These are phyloP conservation scores for Emericellopsis atlantica DNA, from an alignment of 2,329 filamentous ascomycete species.

Conservation along the genomic window DNA sequence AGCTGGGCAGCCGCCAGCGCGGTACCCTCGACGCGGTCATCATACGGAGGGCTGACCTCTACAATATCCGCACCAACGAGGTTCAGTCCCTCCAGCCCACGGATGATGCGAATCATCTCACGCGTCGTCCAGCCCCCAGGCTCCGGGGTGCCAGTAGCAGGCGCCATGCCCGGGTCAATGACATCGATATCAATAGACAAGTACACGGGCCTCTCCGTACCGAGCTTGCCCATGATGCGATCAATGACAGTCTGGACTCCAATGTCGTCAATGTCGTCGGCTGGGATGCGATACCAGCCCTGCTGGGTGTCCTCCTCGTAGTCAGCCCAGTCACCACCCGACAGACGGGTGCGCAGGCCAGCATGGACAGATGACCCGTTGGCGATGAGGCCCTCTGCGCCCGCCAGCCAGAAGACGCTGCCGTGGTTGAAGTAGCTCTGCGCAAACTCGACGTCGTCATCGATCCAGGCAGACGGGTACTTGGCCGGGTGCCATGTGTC, in stretches of 20 bases:
- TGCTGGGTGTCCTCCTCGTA: conserved; percentile 63
- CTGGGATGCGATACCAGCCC: conserved; percentile 65
- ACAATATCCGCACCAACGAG: conserved; percentile 60
- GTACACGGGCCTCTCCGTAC: conserved; percentile 63
- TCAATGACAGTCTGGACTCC: conserved; percentile 61
- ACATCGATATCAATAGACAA: conserved; percentile 78
- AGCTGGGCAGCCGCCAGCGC: conserved; percentile 75
- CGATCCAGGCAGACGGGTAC: conserved; percentile 63
- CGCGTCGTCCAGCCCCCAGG: conserved; percentile 66
- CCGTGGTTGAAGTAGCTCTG: conserved; percentile 60
- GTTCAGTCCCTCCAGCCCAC: conserved; percentile 57
- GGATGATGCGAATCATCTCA: conserved; percentile 58
- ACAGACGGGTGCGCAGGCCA: conserved; percentile 63
- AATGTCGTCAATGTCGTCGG: conserved; percentile 71
- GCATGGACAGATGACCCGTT: conserved; percentile 66
- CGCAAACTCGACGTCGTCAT: conserved; percentile 5
- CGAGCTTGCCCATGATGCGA: conserved; percentile 63
- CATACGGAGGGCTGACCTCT: conserved; percentile 71
- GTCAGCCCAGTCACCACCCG: conserved; percentile 44
- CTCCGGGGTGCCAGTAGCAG: conserved; percentile 63
- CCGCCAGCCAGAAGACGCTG: conserved; percentile 75
- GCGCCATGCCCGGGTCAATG: conserved; percentile 68
- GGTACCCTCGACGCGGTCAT: conserved; percentile 68
- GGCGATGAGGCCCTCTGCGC: conserved; percentile 60
- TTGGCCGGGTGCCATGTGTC: conserved; percentile 78